phyloP scores from a whole-genome alignment of 495 filamentous ascomycete species.

The Cercophora samala region DNA sequence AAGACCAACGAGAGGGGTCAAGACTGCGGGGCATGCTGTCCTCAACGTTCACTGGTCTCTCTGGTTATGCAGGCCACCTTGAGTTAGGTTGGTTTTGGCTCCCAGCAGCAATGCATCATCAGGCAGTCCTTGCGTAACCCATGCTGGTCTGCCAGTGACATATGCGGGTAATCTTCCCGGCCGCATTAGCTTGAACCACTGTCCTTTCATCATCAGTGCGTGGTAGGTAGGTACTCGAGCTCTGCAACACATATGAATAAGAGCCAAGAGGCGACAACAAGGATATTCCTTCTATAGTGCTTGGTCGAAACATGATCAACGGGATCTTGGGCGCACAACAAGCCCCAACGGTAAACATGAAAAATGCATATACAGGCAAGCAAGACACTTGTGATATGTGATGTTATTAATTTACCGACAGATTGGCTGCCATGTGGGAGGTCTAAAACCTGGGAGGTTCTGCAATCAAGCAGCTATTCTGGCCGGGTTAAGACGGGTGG shows the following conservation, averaged over 20 bases:
- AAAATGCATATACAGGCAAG: background rate
- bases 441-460: background rate
- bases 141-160: background rate
- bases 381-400: background rate
- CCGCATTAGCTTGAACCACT: background rate
- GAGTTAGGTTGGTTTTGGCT: conserved; percentile 2
- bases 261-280: background rate
- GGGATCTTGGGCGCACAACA: background rate
- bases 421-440: background rate
- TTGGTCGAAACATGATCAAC: background rate
- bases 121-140: conserved; percentile 3
- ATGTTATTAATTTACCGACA: background rate
- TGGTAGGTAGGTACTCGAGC: background rate
- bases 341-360: background rate
- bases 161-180: background rate
- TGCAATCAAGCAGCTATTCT: background rate
- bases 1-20: background rate
- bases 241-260: background rate
- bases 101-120: background rate
- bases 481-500: conserved; percentile 1
- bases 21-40: background rate
- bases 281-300: background rate
- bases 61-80: background rate
- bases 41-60: background rate
- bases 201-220: background rate